Evolutionary conservation across 2,329 filamentous ascomycete genomes (phyloP).

Genomic region (Nothophoma quercina): DNA sequence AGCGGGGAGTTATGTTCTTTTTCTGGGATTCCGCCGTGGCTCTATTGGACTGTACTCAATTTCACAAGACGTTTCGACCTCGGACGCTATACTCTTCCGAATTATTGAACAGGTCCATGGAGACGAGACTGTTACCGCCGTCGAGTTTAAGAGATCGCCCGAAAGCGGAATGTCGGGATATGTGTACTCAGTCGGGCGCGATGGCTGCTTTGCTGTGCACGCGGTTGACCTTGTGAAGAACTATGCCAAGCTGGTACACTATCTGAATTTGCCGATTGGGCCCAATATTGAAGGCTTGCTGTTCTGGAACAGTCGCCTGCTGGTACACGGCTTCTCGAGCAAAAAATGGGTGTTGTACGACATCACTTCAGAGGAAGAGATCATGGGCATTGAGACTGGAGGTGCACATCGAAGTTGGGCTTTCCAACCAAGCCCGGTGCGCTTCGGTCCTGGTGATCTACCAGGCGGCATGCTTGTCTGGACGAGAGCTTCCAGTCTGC

Average conservation of each 20-base stretch:
- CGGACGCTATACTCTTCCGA: conserved; percentile 19
- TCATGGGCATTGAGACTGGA: conserved; percentile 79
- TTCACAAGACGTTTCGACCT: conserved; percentile 6
- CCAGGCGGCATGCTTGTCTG: conserved; percentile 69
- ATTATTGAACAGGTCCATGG: conserved; percentile 52
- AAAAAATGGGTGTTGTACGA: conserved; percentile 85
- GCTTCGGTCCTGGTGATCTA: neutral
- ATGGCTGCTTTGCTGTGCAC: conserved; percentile 77
- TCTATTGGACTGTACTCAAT: conserved; percentile 58
- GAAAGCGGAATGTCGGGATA: conserved; percentile 53
- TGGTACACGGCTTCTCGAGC: conserved; percentile 82
- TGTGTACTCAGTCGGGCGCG: conserved; percentile 76
- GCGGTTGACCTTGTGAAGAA: conserved; percentile 36
- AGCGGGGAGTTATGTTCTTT: conserved; percentile 40
- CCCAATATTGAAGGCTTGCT: conserved; percentile 78
- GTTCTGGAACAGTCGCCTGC: conserved; percentile 63
- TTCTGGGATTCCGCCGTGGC: conserved; percentile 65
- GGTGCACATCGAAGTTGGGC: conserved; percentile 83
- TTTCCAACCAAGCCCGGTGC: conserved; percentile 52
- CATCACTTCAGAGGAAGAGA: conserved; percentile 71
- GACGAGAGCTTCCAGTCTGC: conserved; percentile 70
- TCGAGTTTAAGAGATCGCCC: conserved; percentile 52
- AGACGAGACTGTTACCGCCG: conserved; percentile 72
- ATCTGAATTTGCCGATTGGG: conserved; percentile 73
- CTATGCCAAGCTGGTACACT: conserved; percentile 64